Percentiles rank a stretch among this genome's conserved stretches.
These are phyloP conservation scores for Medicago ruthenica DNA, from an alignment of 306 rosid species.

Conservation along the genomic window DNA sequence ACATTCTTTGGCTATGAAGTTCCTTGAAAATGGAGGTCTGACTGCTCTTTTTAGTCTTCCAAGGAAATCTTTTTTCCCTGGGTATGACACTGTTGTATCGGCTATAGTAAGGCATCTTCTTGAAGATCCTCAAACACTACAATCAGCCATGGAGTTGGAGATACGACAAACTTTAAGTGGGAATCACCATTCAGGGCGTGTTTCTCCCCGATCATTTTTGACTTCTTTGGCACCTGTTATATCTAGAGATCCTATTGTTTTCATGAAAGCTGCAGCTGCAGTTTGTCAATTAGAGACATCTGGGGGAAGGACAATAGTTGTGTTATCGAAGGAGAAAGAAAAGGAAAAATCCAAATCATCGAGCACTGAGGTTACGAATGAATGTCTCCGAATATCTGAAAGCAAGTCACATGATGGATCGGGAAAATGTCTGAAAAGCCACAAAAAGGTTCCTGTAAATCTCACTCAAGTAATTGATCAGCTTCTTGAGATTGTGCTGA, in stretches of 20 bases:
- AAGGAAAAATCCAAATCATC: conserved; percentile 79
- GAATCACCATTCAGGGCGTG: conserved; percentile 84
- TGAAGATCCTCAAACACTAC: conserved; percentile 98
- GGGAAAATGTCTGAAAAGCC: conserved; percentile 82
- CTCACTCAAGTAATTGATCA: conserved; percentile 95
- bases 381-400: conserved; percentile 79
- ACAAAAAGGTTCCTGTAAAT: conserved; percentile 89
- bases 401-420: conserved; percentile 80
- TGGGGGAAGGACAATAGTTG: conserved; percentile 84
- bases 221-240: conserved; percentile 94
- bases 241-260: conserved; percentile 93
- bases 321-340: conserved; percentile 87
- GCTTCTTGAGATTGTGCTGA: conserved; percentile 92
- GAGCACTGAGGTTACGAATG: conserved; percentile 75
- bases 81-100: conserved; percentile 95
- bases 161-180: conserved; percentile 84
- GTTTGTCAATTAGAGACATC: conserved; percentile 95
- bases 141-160: conserved; percentile 96
- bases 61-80: conserved; percentile 87
- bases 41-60: conserved; percentile 82
- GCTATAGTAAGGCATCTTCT: conserved; percentile 97
- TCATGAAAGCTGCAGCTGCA: conserved; percentile 90
- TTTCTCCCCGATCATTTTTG: conserved; percentile 75
- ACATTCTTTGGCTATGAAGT: conserved; percentile 80
- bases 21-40: conserved; percentile 95